Conservation (phyloP, 768 basidiomycete species). For the Leccinum broughii region DNA sequence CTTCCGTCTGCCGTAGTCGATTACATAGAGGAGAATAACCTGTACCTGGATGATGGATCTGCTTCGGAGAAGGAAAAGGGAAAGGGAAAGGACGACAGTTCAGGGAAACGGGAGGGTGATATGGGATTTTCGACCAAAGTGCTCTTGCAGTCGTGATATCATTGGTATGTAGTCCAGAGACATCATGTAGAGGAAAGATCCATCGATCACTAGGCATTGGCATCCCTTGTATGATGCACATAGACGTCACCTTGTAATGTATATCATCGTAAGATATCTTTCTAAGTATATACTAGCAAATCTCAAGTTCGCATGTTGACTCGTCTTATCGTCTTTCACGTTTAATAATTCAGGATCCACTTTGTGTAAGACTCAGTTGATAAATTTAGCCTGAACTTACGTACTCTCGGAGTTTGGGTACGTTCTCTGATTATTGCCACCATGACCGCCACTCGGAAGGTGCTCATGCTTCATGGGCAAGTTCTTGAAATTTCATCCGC, state of each 20-base stretch:
- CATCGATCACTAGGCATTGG: background rate
- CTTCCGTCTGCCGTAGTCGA: constrained; percentile 89
- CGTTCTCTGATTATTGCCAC: background rate
- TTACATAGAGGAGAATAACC: constrained; percentile 85
- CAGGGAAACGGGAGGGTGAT: constrained; percentile 33
- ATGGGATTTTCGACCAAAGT: constrained; percentile 10
- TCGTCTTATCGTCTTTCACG: background rate
- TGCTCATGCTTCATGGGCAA: constrained; percentile 50
- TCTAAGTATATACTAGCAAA: background rate
- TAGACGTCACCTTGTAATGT: background rate
- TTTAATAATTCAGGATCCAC: background rate
- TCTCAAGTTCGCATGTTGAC: too few relatives aligned
- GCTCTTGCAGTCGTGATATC: constrained; percentile 8
- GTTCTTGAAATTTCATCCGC: constrained; percentile 11
- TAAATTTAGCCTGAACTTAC: background rate
- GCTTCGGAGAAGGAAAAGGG: constrained; percentile 38
- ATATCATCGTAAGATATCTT: background rate
- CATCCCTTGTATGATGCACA: constrained; percentile 4
- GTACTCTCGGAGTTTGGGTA: background rate
- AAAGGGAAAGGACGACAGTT: constrained; percentile 34
- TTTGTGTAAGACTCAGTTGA: background rate
- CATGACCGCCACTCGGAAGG: constrained; percentile 33
- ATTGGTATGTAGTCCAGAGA: background rate
- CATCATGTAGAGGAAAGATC: background rate
- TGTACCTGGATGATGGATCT: constrained; percentile 66